Conservation (phyloP, 2,329 filamentous ascomycete species). For the Parastagonospora avenae region DNA sequence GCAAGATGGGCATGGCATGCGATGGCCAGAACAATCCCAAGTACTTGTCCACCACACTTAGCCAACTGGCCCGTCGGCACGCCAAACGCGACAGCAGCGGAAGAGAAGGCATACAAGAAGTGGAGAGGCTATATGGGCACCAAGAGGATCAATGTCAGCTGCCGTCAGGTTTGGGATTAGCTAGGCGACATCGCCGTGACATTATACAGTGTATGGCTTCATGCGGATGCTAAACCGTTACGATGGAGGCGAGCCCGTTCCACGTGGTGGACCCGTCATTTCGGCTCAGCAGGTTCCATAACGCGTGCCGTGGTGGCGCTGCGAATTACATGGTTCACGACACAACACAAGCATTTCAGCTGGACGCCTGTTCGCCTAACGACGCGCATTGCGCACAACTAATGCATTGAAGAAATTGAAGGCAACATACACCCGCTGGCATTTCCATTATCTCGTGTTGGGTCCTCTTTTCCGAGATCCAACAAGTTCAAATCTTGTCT, state of each 20-base stretch:
- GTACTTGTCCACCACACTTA: conserved; percentile 78
- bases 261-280: not conserved
- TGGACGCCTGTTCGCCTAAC: no score
- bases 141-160: conserved; percentile 48
- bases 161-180: conserved; percentile 49
- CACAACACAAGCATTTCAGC: no score
- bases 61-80: conserved; percentile 70
- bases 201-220: not conserved
- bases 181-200: not conserved
- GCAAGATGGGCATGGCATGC: conserved; percentile 94
- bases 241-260: conserved; percentile 3
- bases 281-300: conserved; percentile 1
- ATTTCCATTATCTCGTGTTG: no score
- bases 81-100: conserved; percentile 34
- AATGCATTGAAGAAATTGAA: no score
- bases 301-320: not conserved
- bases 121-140: conserved; percentile 49
- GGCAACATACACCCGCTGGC: no score
- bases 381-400: no score
- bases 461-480: not conserved
- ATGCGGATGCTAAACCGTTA: conserved; percentile 1
- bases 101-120: conserved; percentile 43
- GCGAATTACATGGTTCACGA: not conserved
- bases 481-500: not conserved
- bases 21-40: conserved; percentile 82